A percentile compares a stretch with the other conserved stretches of the same genome.
Conservation (phyloP, 306 rosid genomes). For the Glycine latifolia region DNA sequence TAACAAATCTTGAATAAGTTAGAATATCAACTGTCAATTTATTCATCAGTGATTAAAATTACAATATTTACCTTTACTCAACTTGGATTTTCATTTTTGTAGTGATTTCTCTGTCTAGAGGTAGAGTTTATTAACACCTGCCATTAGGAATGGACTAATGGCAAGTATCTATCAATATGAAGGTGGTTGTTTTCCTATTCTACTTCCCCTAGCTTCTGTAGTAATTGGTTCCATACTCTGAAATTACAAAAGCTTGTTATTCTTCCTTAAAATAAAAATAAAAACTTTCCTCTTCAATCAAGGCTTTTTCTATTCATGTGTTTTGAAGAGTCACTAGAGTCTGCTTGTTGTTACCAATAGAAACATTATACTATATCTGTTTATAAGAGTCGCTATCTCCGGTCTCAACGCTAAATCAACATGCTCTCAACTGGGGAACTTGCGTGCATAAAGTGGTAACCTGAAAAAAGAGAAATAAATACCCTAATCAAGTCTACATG, state of each 20-base stretch:
- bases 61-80: no score
- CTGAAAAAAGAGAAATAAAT: constrained; percentile 4
- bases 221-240: background rate
- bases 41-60: background rate
- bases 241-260: background rate
- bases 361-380: background rate
- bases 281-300: no score
- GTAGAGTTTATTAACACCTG: background rate
- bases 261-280: no score
- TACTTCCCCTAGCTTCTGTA: background rate
- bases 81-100: background rate
- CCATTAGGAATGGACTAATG: background rate
- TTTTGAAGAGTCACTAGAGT: constrained; percentile 24
- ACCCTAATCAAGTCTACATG: background rate
- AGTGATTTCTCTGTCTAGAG: background rate
- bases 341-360: constrained; percentile 11
- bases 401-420: background rate
- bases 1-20: background rate
- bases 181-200: background rate
- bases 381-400: background rate
- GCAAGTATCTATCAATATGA: background rate
- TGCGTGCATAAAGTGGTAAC: background rate
- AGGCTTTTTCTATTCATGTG: background rate
- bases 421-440: background rate
- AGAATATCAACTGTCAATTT: background rate